These are phyloP conservation scores for Ehretia macrophylla DNA, from an alignment of 257 asterid genomes.

Conservation along the genomic window DNA sequence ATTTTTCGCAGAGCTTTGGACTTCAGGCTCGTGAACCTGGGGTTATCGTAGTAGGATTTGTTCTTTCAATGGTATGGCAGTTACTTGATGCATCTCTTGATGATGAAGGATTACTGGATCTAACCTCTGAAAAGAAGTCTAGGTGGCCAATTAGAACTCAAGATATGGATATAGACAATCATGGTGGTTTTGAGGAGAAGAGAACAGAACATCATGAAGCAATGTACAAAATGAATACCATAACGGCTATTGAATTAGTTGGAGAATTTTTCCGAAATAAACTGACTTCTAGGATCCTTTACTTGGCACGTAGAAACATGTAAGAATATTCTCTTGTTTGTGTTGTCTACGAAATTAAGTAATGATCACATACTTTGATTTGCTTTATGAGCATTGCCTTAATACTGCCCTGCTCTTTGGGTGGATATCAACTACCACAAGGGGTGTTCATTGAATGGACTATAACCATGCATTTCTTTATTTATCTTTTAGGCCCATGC, in stretches of 20 bases:
- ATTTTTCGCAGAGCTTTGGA: slow-evolving; percentile 56
- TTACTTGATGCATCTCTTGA: slow-evolving; percentile 93
- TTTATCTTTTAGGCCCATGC: slow-evolving; percentile 53
- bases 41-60: slow-evolving; percentile 55
- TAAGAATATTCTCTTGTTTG: slow-evolving; percentile 39
- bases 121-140: slow-evolving; percentile 72
- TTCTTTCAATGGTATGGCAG: slow-evolving; percentile 76
- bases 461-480: slow-evolving; percentile 12
- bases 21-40: slow-evolving; percentile 76
- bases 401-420: neutral
- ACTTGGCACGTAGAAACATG: slow-evolving; percentile 84
- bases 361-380: neutral
- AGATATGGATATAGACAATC: slow-evolving; percentile 75
- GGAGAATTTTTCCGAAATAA: slow-evolving; percentile 68
- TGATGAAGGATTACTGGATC: slow-evolving; percentile 78
- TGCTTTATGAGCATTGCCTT: neutral
- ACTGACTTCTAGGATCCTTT: slow-evolving; percentile 68
- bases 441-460: neutral
- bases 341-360: slow-evolving; percentile 9
- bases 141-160: slow-evolving; percentile 64
- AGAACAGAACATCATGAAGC: slow-evolving; percentile 58
- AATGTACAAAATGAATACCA: slow-evolving; percentile 62
- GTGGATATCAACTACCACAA: neutral
- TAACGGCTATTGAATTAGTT: slow-evolving; percentile 73
- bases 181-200: slow-evolving; percentile 54